Conservation (phyloP, 257 asterid species). For the Paraleonurus japonicus region DNA sequence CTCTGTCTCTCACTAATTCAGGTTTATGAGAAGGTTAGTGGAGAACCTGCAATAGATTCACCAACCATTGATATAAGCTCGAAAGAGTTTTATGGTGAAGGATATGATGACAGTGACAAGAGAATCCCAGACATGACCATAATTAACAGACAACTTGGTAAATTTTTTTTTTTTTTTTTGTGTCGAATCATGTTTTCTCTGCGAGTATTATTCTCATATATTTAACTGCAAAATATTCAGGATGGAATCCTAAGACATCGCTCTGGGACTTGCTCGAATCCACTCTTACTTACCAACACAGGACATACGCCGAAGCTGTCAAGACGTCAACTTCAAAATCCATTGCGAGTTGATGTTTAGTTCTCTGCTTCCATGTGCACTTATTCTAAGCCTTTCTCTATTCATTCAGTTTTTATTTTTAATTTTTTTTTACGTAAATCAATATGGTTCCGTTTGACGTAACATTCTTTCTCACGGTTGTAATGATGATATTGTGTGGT, state of each 20-base stretch:
- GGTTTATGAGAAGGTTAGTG: constrained; percentile 85
- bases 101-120: constrained; percentile 95
- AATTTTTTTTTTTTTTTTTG: not conserved
- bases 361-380: constrained; percentile 21
- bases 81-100: constrained; percentile 92
- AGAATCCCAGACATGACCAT: constrained; percentile 97
- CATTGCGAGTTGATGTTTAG: constrained; percentile 30
- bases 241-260: constrained; percentile 82
- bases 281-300: constrained; percentile 76
- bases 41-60: constrained; percentile 61
- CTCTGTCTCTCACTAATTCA: constrained; percentile 21
- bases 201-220: not conserved
- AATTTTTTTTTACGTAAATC: not conserved
- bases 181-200: not conserved
- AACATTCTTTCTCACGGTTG: constrained; percentile 20
- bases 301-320: constrained; percentile 73
- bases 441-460: constrained; percentile 11
- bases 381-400: constrained; percentile 7
- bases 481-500: constrained; percentile 28
- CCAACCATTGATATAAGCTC: constrained; percentile 86
- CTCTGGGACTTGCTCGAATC: constrained; percentile 81
- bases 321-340: constrained; percentile 68
- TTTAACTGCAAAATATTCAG: constrained; percentile 27
- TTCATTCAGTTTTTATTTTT: constrained; percentile 22
- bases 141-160: constrained; percentile 89